Conservation (phyloP, 768 basidiomycete genomes). For the Psilocybe tampanensis region DNA sequence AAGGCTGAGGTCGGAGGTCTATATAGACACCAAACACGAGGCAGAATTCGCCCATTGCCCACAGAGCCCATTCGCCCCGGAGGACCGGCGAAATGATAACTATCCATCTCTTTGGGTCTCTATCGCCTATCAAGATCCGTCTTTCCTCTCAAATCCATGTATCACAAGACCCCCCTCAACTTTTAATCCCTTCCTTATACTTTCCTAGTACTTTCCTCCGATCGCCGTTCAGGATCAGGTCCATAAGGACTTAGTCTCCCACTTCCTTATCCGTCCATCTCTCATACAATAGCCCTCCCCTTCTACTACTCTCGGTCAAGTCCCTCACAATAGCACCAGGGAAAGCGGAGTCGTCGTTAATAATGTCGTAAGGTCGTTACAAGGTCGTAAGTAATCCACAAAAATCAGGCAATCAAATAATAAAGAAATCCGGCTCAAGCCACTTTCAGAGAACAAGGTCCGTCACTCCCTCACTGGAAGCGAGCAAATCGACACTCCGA, state of each 20-base stretch:
- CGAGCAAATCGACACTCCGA: conserved; percentile 27
- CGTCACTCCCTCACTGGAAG: conserved; percentile 27
- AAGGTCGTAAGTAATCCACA: conserved; percentile 30
- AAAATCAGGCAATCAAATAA: conserved; percentile 20
- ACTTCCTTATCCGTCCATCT: conserved; percentile 6
- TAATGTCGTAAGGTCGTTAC: conserved; percentile 34
- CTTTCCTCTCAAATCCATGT: conserved; percentile 30
- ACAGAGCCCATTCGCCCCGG: conserved; percentile 27
- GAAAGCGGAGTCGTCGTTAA: conserved; percentile 23
- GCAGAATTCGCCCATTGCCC: conserved; percentile 5
- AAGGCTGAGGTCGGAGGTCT: conserved; percentile 25
- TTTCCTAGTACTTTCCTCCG: conserved; percentile 21
- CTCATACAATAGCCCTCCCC: conserved; percentile 7
- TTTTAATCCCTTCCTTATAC: conserved; percentile 21
- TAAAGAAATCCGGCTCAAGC: conserved; percentile 25
- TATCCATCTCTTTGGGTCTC: conserved; percentile 26
- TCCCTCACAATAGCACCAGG: conserved; percentile 17
- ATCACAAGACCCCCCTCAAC: conserved; percentile 38
- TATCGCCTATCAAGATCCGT: conserved; percentile 49
- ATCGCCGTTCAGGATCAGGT: conserved; percentile 22
- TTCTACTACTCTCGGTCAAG: conserved; percentile 11
- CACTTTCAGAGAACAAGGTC: conserved; percentile 29
- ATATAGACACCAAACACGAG: conserved; percentile 23
- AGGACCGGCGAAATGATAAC: conserved; percentile 29
- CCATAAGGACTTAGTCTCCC: conserved; percentile 18